Conservation (phyloP, 1,139 yeast genomes). For the Pichia sp. region DNA sequence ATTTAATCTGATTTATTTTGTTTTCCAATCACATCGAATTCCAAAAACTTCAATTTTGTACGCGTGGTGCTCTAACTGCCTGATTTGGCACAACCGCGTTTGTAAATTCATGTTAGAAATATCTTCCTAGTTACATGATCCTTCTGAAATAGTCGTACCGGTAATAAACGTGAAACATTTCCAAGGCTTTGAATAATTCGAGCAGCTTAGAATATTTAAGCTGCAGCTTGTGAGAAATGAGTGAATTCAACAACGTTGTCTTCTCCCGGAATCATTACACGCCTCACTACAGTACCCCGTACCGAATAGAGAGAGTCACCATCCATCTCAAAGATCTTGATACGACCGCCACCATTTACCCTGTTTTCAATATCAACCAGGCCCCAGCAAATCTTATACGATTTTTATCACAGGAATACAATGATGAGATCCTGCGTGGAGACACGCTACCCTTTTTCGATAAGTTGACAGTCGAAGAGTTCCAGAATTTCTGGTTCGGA, state of each 20-base stretch:
- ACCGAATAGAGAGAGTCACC: constrained; percentile 39
- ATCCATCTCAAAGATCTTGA: constrained; percentile 82
- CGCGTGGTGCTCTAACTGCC: not conserved
- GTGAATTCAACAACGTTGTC: constrained; percentile 29
- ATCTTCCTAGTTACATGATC: too few species aligned
- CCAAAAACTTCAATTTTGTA: too few species aligned
- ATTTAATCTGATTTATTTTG: not conserved
- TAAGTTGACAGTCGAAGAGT: constrained; percentile 65
- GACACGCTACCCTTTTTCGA: constrained; percentile 84
- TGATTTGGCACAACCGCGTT: not conserved
- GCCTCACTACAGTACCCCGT: constrained; percentile 27
- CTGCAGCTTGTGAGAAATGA: constrained; percentile 19
- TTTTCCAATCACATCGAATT: too few species aligned
- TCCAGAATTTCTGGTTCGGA: constrained; percentile 81
- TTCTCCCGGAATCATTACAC: constrained; percentile 29
- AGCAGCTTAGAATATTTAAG: too few species aligned
- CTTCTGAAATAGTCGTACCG: too few species aligned
- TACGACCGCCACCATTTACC: constrained; percentile 88
- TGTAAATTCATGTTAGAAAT: not conserved
- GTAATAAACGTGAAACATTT: too few species aligned
- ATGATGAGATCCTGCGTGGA: constrained; percentile 87
- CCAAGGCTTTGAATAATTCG: too few species aligned
- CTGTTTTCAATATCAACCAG: constrained; percentile 57
- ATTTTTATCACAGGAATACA: constrained; percentile 85
- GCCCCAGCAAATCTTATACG: constrained; percentile 79